Conservation (phyloP, 1,284 basidiomycete genomes). For the Rhodotorula sp. region DNA sequence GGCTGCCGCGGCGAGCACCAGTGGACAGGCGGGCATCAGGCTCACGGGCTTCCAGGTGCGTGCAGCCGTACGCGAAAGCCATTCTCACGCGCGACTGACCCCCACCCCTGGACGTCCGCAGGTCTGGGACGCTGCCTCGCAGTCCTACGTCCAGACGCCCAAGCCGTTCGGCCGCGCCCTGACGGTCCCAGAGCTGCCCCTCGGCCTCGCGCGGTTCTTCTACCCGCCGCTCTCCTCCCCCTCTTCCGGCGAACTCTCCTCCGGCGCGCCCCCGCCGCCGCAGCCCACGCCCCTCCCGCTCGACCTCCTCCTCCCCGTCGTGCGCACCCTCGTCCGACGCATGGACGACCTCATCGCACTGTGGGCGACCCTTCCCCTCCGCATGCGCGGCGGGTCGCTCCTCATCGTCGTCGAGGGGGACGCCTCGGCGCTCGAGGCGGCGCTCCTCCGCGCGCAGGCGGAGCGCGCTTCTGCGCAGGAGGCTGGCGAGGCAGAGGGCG, state of each 20-base stretch:
- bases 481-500: conserved; percentile 43
- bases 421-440: conserved; percentile 54
- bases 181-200: conserved; percentile 65
- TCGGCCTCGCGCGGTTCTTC: conserved; percentile 78
- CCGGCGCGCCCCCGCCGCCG: conserved; percentile 37
- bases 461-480: conserved; percentile 2
- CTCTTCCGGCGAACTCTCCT: conserved; percentile 17
- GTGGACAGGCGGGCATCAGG: conserved; percentile 69
- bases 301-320: conserved; percentile 62
- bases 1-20: conserved; percentile 69
- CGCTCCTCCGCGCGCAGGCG: conserved; percentile 54
- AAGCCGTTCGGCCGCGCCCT: conserved; percentile 82
- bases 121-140: conserved; percentile 70
- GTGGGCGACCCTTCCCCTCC: conserved; percentile 64
- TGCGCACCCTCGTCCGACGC: conserved; percentile 62
- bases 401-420: conserved; percentile 84
- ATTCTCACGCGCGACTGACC: background rate
- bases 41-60: conserved; percentile 86
- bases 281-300: conserved; percentile 57
- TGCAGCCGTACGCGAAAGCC: conserved; percentile 2
- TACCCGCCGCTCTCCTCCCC: conserved; percentile 55
- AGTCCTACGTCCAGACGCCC: conserved; percentile 63
- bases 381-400: conserved; percentile 79
- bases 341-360: conserved; percentile 62
- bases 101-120: conserved; percentile 47